These are phyloP conservation scores for Hyphopichia khmerensis DNA, from an alignment of 1,139 yeast genomes.

Conservation along the genomic window DNA sequence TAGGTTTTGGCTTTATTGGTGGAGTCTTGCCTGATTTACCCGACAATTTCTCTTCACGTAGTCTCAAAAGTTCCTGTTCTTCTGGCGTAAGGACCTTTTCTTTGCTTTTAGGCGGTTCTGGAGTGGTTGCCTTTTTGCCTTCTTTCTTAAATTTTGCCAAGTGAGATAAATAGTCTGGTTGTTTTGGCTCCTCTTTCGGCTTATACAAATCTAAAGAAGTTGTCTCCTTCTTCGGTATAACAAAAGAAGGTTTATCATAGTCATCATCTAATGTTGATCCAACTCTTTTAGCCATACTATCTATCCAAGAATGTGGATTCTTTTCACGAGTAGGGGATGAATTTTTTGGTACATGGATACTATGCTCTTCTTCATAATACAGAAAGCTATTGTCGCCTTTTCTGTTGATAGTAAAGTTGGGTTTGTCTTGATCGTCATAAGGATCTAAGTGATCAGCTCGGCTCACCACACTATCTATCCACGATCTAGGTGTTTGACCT, in stretches of 20 bases:
- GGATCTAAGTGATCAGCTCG: not conserved
- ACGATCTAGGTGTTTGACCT: conserved; percentile 5
- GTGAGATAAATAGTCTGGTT: conserved; percentile 1
- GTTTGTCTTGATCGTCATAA: not conserved
- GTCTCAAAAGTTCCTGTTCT: not conserved
- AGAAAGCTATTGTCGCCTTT: not conserved
- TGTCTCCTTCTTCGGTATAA: conserved; percentile 2
- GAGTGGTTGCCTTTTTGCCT: conserved; percentile 1
- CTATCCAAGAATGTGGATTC: conserved; percentile 20
- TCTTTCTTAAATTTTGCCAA: conserved; percentile 1
- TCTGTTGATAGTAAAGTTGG: not conserved
- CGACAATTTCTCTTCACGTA: not conserved
- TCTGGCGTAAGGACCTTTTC: not conserved
- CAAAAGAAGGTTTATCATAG: conserved; percentile 1
- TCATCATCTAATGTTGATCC: not conserved
- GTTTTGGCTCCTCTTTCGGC: not conserved
- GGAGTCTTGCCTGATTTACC: conserved; percentile 3
- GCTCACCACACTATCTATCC: conserved; percentile 8
- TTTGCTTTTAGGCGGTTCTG: not conserved
- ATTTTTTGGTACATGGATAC: not conserved
- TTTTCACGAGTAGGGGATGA: conserved; percentile 8
- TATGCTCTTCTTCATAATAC: not conserved
- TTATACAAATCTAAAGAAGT: conserved; percentile 2
- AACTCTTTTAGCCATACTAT: conserved; percentile 11
- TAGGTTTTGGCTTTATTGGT: conserved; percentile 8